A percentile compares a stretch with the other conserved stretches of the same genome.
Conservation (phyloP, 768 basidiomycete species). For the Sarcomyxa edulis region DNA sequence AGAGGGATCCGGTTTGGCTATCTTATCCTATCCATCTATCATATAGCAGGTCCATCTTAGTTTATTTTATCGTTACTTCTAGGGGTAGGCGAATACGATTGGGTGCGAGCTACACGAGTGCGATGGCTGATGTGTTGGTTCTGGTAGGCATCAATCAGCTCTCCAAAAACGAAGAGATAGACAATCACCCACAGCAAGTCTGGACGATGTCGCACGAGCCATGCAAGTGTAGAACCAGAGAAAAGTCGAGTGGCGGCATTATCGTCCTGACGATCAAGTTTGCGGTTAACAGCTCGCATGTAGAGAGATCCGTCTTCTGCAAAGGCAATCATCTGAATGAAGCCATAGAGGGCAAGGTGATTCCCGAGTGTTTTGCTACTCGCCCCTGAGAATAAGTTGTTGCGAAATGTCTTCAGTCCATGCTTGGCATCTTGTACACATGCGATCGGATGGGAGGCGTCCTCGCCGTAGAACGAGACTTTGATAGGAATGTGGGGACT, state of each 20-base stretch:
- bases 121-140: slow-evolving; percentile 18
- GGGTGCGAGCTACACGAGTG: too few species aligned
- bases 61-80: too few species aligned
- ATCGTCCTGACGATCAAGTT: slow-evolving; percentile 31
- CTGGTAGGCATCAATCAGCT: slow-evolving; percentile 22
- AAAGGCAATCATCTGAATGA: slow-evolving; percentile 14
- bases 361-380: slow-evolving; percentile 18
- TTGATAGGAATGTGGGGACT: slow-evolving; percentile 7
- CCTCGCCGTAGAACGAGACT: slow-evolving; percentile 10
- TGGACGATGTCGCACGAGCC: slow-evolving; percentile 10
- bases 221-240: slow-evolving; percentile 19
- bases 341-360: slow-evolving; percentile 11
- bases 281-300: slow-evolving; percentile 23
- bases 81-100: too few species aligned
- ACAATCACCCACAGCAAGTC: slow-evolving; percentile 13
- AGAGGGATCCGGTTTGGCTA: too few species aligned
- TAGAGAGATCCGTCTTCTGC: slow-evolving; percentile 17
- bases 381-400: slow-evolving; percentile 29
- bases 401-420: slow-evolving; percentile 25
- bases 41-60: too few species aligned
- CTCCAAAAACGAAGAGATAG: slow-evolving; percentile 26
- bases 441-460: slow-evolving; percentile 17
- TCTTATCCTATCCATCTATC: too few species aligned
- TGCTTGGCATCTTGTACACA: slow-evolving; percentile 33
- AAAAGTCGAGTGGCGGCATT: slow-evolving; percentile 27